Evolutionary conservation across 768 basidiomycete species (phyloP), one percentile per base, ranked within the genome.

Genomic region (Calvatia gigantea): DNA sequence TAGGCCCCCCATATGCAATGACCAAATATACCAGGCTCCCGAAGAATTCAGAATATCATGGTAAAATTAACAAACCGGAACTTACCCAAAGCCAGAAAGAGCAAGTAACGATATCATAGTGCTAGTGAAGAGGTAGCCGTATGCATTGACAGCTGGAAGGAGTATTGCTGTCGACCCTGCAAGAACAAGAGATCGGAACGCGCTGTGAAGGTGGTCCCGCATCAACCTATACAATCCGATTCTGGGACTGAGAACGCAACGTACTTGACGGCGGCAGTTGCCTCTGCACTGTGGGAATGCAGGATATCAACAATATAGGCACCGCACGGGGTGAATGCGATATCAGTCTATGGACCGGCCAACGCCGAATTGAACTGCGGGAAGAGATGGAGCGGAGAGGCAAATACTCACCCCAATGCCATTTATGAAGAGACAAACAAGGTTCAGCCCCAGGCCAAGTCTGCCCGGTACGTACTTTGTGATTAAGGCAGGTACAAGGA

Each of bases 251-350:
- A n/a, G n/a, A n/a, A n/a, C n/a, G n/a, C n/a, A 28, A 47, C 80
- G 29, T 51, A 86, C 87, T 68, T 70, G 51, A 70, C 72, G 0
- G 80, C 84, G 2, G 84, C 86, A 67, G 78, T 74, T n/a, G 75
- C 73, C 62, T 89, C 86, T 2, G 87, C 84, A 58, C 86, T 87
- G 19, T 76, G 74, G 23, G 72, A 63, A 33, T 82, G 85, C 67
- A 88, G 58, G 11, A 87, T 66, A 58, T 89, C 87, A 4, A 87
- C 77, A 28, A 70, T 67, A 59, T 87, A 87, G 3, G 86, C 74
- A 8, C 79, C 73, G 14, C 72, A 71, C 0, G 86, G 85, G 6
- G 77, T 75, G 33, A 87, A 69, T 11, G 80, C 77, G 43, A 82
- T 62, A 60, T 87, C 80, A 97, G 25, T 21, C 41, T n/a, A n/a